Conservation (phyloP, 2,329 filamentous ascomycete species). For the Exophiala lecanii-corni region DNA sequence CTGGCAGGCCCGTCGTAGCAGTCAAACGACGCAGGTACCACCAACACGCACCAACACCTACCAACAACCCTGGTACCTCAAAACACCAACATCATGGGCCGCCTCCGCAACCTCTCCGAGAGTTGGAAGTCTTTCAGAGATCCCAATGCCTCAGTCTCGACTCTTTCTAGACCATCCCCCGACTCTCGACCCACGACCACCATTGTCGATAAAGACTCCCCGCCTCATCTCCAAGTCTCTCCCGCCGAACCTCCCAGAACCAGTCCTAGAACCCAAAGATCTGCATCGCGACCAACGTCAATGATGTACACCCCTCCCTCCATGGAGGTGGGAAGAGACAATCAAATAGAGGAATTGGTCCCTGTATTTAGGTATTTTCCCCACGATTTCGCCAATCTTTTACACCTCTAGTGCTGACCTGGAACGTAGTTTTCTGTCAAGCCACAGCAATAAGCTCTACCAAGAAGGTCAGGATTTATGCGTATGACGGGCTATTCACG, state of each 20-base stretch:
- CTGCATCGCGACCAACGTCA: constrained; percentile 20
- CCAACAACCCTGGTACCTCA: background rate
- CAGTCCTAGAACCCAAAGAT: constrained; percentile 12
- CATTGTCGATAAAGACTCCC: constrained; percentile 17
- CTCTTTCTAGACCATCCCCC: constrained; percentile 13
- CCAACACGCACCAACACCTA: constrained; percentile 5
- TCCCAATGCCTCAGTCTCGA: constrained; percentile 13
- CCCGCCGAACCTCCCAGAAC: constrained; percentile 15
- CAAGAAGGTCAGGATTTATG: constrained; percentile 73
- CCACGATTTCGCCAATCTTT: background rate
- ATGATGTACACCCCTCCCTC: constrained; percentile 55
- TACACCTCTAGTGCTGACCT: constrained; percentile 8
- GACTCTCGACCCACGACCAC: constrained; percentile 9
- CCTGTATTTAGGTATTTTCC: constrained; percentile 68
- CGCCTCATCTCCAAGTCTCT: constrained; percentile 16
- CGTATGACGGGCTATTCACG: too few species aligned
- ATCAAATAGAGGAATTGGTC: constrained; percentile 76
- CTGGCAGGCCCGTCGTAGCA: too few species aligned
- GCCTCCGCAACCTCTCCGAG: constrained; percentile 25
- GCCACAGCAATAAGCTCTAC: constrained; percentile 92
- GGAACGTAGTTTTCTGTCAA: constrained; percentile 65
- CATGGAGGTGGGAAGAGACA: constrained; percentile 81
- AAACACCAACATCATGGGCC: constrained; percentile 17
- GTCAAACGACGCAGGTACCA: constrained; percentile 1
- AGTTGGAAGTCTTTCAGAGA: constrained; percentile 24